These are phyloP conservation scores for Tulasnella sp. DNA, from an alignment of 768 basidiomycete genomes.

Conservation along the genomic window DNA sequence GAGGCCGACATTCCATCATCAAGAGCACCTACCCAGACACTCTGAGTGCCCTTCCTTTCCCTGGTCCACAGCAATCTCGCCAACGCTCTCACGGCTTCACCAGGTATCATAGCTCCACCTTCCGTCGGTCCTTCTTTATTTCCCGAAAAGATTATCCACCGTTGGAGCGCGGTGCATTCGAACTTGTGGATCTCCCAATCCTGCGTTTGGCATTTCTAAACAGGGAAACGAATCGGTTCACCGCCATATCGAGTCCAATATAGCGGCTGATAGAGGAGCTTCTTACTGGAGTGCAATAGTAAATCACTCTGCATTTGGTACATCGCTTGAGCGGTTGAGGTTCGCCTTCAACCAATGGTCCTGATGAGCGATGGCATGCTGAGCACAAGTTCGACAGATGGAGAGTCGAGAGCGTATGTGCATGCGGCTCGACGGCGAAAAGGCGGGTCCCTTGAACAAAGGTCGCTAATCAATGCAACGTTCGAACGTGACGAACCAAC, in stretches of 20 bases:
- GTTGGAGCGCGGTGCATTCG: slow-evolving; percentile 70
- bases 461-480: neutral
- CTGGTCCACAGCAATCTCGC: slow-evolving; percentile 69
- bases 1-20: neutral
- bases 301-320: slow-evolving; percentile 60
- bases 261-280: slow-evolving; percentile 12
- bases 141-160: slow-evolving; percentile 35
- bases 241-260: neutral
- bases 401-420: slow-evolving; percentile 60
- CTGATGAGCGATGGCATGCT: slow-evolving; percentile 50
- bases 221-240: neutral
- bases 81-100: slow-evolving; percentile 74
- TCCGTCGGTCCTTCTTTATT: neutral
- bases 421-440: slow-evolving; percentile 56
- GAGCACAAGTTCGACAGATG: slow-evolving; percentile 66
- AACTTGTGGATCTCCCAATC: slow-evolving; percentile 74
- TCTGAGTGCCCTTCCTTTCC: slow-evolving; percentile 51
- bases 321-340: slow-evolving; percentile 59
- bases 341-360: slow-evolving; percentile 33
- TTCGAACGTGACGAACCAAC: neutral
- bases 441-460: slow-evolving; percentile 53
- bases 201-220: slow-evolving; percentile 58
- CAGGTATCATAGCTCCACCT: slow-evolving; percentile 48
- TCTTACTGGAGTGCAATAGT: slow-evolving; percentile 74
- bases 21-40: slow-evolving; percentile 51